Percentiles rank a stretch among this genome's conserved stretches.
These are phyloP conservation scores for Noccaea bulbosa DNA, from an alignment of 345 rosid species.

Conservation along the genomic window DNA sequence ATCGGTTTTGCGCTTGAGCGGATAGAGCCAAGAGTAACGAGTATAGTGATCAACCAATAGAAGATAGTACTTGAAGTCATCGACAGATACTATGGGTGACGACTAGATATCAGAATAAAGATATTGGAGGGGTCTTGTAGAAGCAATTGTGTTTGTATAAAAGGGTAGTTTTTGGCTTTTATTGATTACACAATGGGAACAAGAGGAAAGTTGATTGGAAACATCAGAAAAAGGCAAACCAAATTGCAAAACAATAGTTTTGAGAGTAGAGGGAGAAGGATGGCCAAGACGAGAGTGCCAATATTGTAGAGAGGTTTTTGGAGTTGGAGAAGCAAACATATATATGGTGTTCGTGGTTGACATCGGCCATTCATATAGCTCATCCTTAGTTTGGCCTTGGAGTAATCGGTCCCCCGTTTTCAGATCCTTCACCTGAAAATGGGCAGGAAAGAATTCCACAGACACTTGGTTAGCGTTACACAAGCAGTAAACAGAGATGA, in stretches of 20 bases:
- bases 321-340: neutral
- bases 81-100: neutral
- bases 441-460: too few species aligned
- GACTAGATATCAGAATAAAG: neutral
- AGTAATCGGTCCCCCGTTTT: neutral
- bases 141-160: neutral
- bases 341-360: neutral
- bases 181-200: neutral
- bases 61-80: neutral
- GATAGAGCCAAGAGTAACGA: neutral
- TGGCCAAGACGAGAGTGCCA: neutral
- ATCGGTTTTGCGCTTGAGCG: neutral
- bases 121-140: neutral
- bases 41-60: neutral
- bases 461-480: neutral
- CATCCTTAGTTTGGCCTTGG: neutral
- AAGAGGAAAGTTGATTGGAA: neutral
- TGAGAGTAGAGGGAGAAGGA: neutral
- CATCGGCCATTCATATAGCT: neutral
- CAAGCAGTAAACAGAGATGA: neutral
- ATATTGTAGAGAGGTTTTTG: neutral
- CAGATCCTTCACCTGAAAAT: conserved; percentile 1
- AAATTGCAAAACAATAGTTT: neutral
- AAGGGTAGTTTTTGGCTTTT: neutral
- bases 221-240: neutral